Evolutionary conservation across 495 filamentous ascomycete genomes (phyloP), one percentile per base, ranked within the genome.

Genomic region (Cudoniella acicularis): DNA sequence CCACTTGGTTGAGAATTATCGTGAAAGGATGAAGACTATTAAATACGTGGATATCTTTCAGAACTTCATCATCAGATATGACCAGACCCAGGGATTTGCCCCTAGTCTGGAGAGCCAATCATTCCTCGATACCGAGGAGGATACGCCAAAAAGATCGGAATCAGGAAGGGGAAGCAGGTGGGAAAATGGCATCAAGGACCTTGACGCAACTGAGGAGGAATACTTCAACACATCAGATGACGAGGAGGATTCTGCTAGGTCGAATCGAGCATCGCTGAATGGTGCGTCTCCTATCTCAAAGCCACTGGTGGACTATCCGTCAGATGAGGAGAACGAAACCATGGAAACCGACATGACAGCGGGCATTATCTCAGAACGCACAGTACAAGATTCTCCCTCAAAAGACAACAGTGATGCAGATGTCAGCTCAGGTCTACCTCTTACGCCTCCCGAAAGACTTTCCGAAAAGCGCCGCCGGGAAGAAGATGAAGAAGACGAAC

Each of bases 201-300:
- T 92, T 75, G 95, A 98, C 68, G 79, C 86, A 20, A 84, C 84
- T 1, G 90, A 98, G 70, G 93, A 97, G 64, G 91, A 91, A 26
- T 98, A 98, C 70, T 98, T 96, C 79, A 93, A 95, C 69, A 87
- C 84, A 10, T 88, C 86, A 2, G 91, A 96, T 55, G 90, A 96
- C 59, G 92, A 95, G 52, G 90, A 92, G 23, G 89, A 95, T 52
- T 60, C 67, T 3, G 53, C 62, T 13, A 73, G 70, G 57, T 60
- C 61, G 25, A 66, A 60, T 41, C 45, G 56, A 30, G 26, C 65
- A 55, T 57, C 69, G 16, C 60, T 68, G 3, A 81, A 77, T 57
- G 77, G 74, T 20, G 74, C 78, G 11, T 80, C 86, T n/a, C 78
- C 80, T 20, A 54, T 79, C 21, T 67, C 83, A 17, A 91, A 89